Evolutionary conservation across 2,329 filamentous ascomycete genomes (phyloP).

Genomic region (Paecilomyces niveus): DNA sequence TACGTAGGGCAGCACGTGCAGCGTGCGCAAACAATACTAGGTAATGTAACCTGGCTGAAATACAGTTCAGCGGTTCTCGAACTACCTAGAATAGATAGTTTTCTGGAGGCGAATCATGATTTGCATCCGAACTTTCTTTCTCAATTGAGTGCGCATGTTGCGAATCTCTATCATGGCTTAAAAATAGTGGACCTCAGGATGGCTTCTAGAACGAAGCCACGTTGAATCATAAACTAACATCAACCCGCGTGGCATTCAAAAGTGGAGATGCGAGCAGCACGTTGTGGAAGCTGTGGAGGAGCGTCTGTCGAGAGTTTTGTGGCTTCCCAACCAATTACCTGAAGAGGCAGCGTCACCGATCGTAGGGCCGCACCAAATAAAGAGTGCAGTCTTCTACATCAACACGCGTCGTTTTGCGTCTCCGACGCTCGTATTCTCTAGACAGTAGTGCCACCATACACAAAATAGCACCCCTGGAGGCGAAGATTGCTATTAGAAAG

Average conservation of each 20-base stretch:
- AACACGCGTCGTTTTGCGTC: neutral
- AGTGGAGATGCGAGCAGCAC: too few relatives aligned
- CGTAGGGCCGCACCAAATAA: neutral
- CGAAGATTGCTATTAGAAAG: neutral
- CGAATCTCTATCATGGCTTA: neutral
- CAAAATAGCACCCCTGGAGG: neutral
- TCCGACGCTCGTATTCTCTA: neutral
- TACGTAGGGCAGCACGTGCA: neutral
- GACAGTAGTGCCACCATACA: neutral
- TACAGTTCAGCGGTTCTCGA: neutral
- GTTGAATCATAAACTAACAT: neutral
- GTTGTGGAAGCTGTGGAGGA: neutral
- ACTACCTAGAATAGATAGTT: neutral
- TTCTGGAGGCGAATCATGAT: too few relatives aligned
- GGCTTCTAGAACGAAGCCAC: neutral
- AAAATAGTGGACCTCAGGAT: neutral
- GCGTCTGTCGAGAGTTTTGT: neutral
- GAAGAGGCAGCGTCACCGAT: neutral
- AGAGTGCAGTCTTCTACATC: neutral
- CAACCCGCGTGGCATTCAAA: neutral
- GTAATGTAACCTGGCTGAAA: neutral
- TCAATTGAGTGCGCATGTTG: neutral
- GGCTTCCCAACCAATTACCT: neutral
- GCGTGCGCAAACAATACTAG: neutral
- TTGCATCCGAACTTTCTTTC: neutral